Evolutionary conservation across 345 rosid species (phyloP).

Genomic region (Rubroshorea leprosula): DNA sequence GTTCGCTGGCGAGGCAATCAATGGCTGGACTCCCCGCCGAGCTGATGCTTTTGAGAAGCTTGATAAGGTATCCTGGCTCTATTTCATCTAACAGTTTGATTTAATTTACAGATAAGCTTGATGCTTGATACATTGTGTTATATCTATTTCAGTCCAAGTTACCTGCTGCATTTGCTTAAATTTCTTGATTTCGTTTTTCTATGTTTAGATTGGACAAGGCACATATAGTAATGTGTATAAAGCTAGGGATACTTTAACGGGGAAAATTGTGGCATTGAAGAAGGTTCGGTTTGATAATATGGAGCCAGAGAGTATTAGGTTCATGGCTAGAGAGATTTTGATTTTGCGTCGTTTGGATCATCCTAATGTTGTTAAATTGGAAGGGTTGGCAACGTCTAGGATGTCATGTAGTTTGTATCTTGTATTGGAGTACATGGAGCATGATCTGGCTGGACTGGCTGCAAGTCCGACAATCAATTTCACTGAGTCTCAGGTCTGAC

Average conservation of each 20-base stretch:
- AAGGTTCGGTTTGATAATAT: slow-evolving; percentile 74
- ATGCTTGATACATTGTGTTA: no score
- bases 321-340: slow-evolving; percentile 83
- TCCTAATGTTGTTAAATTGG: slow-evolving; percentile 64
- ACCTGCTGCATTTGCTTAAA: no score
- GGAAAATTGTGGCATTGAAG: slow-evolving; percentile 70
- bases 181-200: no score
- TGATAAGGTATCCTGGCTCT: slow-evolving; percentile 44
- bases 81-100: not conserved
- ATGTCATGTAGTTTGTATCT: no score
- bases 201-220: slow-evolving; percentile 72
- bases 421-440: slow-evolving; percentile 72
- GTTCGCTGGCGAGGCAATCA: slow-evolving; percentile 74
- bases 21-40: slow-evolving; percentile 79
- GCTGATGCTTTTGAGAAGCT: slow-evolving; percentile 76
- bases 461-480: slow-evolving; percentile 63
- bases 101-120: no score
- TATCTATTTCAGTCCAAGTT: not conserved
- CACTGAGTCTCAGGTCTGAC: slow-evolving; percentile 67
- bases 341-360: slow-evolving; percentile 67
- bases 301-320: slow-evolving; percentile 83
- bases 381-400: slow-evolving; percentile 74
- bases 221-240: slow-evolving; percentile 86
- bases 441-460: slow-evolving; percentile 81
- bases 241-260: slow-evolving; percentile 67